phyloP scores from a whole-genome alignment of 2,329 filamentous ascomycete species.

The Cercospora citrullina region DNA sequence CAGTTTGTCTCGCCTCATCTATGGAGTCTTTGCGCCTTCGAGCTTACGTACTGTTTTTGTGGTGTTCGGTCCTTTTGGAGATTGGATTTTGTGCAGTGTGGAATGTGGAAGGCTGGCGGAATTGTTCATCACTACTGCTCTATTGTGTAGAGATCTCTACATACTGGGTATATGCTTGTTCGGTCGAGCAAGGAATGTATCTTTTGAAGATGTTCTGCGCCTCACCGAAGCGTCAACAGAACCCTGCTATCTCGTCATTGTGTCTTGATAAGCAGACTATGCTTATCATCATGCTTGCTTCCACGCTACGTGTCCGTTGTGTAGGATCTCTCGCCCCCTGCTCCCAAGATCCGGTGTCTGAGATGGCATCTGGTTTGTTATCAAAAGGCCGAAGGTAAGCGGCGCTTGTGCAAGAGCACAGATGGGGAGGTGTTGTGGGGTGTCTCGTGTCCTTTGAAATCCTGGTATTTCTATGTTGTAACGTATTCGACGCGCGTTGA shows the following conservation, averaged over 20 bases:
- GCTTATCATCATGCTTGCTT: background rate
- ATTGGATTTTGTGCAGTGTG: background rate
- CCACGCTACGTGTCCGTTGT: background rate
- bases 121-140: background rate
- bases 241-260: background rate
- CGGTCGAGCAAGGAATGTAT: background rate
- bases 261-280: background rate
- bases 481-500: background rate
- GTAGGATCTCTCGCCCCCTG: background rate
- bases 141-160: background rate
- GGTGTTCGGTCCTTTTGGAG: background rate
- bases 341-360: background rate
- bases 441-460: background rate
- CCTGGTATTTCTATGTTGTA: background rate
- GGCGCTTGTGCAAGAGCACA: constrained; percentile 5
- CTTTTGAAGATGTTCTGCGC: background rate
- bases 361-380: background rate
- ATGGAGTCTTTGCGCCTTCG: background rate
- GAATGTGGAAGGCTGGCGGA: background rate
- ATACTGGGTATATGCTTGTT: background rate
- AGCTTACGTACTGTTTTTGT: background rate
- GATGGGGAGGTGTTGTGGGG: constrained; percentile 3
- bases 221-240: background rate
- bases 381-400: constrained; percentile 7
- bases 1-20: background rate